These are phyloP conservation scores for Apiospora saccharicola DNA, from an alignment of 2,329 filamentous ascomycete species.

Conservation along the genomic window DNA sequence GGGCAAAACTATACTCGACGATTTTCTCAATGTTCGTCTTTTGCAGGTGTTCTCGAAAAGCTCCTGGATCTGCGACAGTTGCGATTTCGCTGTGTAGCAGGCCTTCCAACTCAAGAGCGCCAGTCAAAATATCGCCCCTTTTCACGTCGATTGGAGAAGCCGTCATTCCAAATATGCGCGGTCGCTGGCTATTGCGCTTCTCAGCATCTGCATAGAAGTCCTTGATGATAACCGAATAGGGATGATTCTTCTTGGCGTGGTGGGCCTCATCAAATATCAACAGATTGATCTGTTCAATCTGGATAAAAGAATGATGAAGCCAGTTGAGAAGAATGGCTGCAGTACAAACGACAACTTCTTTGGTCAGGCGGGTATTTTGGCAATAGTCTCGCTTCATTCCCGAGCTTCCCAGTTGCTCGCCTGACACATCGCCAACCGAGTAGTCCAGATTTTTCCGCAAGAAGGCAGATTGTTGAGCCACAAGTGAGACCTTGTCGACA, in stretches of 20 bases:
- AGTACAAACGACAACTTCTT: conserved; percentile 91
- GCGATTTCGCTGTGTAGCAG: conserved; percentile 84
- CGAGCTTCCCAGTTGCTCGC: conserved; percentile 60
- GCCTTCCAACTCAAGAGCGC: conserved; percentile 76
- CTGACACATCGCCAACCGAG: conserved; percentile 76
- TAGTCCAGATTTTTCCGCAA: conserved; percentile 83
- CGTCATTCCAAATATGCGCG: conserved; percentile 94
- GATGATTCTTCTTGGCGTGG: conserved; percentile 92
- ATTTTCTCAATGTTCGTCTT: conserved; percentile 66
- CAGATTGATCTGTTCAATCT: conserved; percentile 84
- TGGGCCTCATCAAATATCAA: conserved; percentile 97
- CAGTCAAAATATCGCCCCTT: conserved; percentile 69
- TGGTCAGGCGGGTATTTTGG: conserved; percentile 61
- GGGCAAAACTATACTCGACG: conserved; percentile 59
- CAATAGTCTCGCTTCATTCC: conserved; percentile 55
- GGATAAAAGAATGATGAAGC: conserved; percentile 79
- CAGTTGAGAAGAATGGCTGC: conserved; percentile 85
- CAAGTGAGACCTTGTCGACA: conserved; percentile 87
- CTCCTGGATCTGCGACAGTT: conserved; percentile 65
- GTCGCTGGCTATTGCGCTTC: conserved; percentile 56
- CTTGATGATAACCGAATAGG: conserved; percentile 89
- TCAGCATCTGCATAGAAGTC: conserved; percentile 74
- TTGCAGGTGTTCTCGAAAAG: conserved; percentile 63
- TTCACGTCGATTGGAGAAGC: conserved; percentile 92
- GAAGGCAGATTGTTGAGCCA: conserved; percentile 88